phyloP scores from a whole-genome alignment of 2,329 filamentous ascomycete species.

The Colletotrichum sp. region DNA sequence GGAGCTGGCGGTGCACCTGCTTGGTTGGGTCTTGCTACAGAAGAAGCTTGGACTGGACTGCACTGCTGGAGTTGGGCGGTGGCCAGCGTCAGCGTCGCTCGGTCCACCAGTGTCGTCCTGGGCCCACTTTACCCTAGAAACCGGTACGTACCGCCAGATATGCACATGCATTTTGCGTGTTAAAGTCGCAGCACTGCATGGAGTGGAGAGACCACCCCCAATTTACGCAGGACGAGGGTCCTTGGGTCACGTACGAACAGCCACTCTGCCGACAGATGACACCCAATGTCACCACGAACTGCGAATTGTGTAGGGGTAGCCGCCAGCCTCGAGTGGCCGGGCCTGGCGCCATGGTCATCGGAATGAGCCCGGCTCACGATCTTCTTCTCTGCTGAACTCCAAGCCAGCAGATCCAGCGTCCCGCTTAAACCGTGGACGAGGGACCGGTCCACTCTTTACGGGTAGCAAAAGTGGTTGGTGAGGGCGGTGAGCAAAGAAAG shows the following conservation, averaged over 20 bases:
- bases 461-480: conserved; percentile 10
- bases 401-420: background rate
- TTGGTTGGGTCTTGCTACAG: background rate
- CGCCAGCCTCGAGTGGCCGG: background rate
- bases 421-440: background rate
- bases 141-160: background rate
- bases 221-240: background rate
- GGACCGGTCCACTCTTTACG: conserved; percentile 3
- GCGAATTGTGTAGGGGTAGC: background rate
- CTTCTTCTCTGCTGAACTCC: background rate
- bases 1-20: background rate
- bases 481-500: conserved; percentile 12
- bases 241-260: background rate
- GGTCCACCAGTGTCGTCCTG: background rate
- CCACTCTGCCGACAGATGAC: background rate
- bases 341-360: background rate
- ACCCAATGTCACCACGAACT: background rate
- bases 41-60: background rate
- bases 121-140: background rate
- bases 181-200: background rate
- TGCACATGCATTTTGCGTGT: conserved; percentile 3
- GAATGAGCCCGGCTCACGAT: background rate
- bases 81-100: background rate
- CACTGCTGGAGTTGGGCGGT: background rate
- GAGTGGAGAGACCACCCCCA: conserved; percentile 10